Conservation (phyloP, 2,329 filamentous ascomycete species). For the Aspergillus costaricaensis region DNA sequence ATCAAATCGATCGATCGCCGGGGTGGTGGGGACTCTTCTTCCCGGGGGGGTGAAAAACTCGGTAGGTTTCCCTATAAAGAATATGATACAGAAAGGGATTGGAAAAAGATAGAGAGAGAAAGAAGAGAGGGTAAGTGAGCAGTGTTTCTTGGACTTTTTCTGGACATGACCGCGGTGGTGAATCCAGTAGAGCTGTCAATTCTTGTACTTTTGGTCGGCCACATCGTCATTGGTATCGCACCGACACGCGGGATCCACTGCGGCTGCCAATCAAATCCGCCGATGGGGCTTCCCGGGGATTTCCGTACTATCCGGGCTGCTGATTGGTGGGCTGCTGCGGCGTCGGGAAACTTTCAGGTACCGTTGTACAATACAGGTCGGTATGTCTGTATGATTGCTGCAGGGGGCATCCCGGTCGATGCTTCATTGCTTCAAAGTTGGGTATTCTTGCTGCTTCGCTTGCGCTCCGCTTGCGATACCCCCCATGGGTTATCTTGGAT, state of each 20-base stretch:
- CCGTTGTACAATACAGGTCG: neutral
- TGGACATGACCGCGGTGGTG: neutral
- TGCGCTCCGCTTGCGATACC: neutral
- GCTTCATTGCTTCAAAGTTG: neutral
- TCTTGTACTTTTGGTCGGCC: conserved; percentile 10
- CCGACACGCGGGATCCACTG: neutral
- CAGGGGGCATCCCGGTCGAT: neutral
- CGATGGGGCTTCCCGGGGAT: neutral
- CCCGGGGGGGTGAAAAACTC: neutral
- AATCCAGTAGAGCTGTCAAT: conserved; percentile 21
- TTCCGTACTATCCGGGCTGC: neutral
- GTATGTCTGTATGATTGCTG: neutral
- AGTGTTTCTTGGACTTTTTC: neutral
- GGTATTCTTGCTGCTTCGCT: neutral
- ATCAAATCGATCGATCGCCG: neutral
- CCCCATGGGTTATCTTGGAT: neutral
- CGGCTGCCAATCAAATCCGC: neutral
- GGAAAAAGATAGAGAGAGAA: neutral
- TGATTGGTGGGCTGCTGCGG: neutral
- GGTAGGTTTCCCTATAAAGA: neutral
- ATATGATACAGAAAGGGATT: neutral
- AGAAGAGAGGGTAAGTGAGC: neutral
- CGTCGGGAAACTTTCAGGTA: neutral
- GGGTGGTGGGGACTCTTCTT: neutral
- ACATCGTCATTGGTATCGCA: conserved; percentile 1